Evolutionary conservation across 257 asterid species (phyloP), one percentile per base, ranked within the genome.

Genomic region (Capsicum chinense): DNA sequence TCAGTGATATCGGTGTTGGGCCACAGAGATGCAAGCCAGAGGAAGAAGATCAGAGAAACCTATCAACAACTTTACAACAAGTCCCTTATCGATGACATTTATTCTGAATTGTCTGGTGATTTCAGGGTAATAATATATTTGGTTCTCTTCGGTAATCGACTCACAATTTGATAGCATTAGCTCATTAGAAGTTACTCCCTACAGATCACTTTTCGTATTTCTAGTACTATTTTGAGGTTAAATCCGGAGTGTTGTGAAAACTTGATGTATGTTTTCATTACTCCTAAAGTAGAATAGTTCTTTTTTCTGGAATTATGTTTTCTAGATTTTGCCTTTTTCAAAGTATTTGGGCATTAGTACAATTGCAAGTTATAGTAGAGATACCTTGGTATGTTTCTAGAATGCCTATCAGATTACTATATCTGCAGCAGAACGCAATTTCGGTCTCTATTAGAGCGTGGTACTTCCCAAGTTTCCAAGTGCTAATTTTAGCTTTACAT

Each of bases 101-200:
- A 7, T 73, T 81, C 89, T 80, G 97, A 95, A 84, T 84, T 95
- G 59, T 93, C 98, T 54, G 97, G 97, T 86, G 97, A 93, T 88
- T 95, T 95, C 86, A 64, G 88, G 97, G 98, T 93, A 91, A 39
- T 39, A 39, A 39, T 26, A 52, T 52, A 16, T 76, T 26, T 26
- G 33, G 21, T 8, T 52, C 47, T 42, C 57, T 70, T 70, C 1
- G 16, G 3, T 70, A 9, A 42, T 8, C 1, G 3, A 42, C 79
- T 70, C 56, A 17, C 26, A 42, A 9, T 8, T 70, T 0, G 16
- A 42, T 17, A 16, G 2, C 56, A 17, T 42, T 70, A 70, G 15
- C 9, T 16, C 56, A 70, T 9, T 70, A 16, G 79, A 70, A 42
- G 79, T 42, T 70, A 9, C 0, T 16, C 79, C 56, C 5, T 70